phyloP scores from a whole-genome alignment of 257 asterid genomes.

The Echium plantagineum region DNA sequence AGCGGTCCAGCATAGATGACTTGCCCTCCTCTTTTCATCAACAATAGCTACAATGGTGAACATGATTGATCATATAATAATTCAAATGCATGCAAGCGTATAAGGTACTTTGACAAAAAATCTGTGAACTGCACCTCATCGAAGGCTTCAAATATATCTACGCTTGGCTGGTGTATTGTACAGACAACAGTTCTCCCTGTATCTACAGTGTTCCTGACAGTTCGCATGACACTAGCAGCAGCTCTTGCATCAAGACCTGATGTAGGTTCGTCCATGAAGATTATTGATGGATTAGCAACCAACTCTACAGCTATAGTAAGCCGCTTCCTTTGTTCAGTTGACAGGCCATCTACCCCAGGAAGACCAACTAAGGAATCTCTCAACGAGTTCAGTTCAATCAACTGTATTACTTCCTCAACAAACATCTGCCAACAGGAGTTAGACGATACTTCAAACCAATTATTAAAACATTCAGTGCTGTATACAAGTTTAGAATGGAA shows the following conservation, averaged over 20 bases:
- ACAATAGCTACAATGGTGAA: conserved; percentile 30
- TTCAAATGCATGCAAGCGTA: not conserved
- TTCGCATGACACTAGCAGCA: conserved; percentile 83
- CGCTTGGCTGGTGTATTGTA: conserved; percentile 86
- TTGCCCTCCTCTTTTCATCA: conserved; percentile 80
- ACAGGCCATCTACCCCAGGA: conserved; percentile 76
- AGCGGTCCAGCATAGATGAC: conserved; percentile 60
- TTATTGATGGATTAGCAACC: conserved; percentile 80
- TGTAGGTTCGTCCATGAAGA: conserved; percentile 87
- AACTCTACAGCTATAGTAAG: conserved; percentile 77
- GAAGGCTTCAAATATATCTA: conserved; percentile 79
- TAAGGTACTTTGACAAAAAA: not conserved
- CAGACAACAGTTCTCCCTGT: conserved; percentile 84
- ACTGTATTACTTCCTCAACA: conserved; percentile 81
- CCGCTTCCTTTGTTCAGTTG: conserved; percentile 81
- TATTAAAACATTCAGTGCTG: not conserved
- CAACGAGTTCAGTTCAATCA: conserved; percentile 62
- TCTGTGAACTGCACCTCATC: conserved; percentile 43
- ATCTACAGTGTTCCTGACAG: conserved; percentile 77
- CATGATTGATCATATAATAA: not conserved
- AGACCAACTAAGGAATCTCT: conserved; percentile 74
- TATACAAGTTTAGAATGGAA: no score
- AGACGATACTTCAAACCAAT: not conserved
- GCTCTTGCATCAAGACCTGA: conserved; percentile 92
- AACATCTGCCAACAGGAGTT: conserved; percentile 42